Base-by-base conservation (phyloP, 257 asterid species). In the Gardenia jasminoides region DNA sequence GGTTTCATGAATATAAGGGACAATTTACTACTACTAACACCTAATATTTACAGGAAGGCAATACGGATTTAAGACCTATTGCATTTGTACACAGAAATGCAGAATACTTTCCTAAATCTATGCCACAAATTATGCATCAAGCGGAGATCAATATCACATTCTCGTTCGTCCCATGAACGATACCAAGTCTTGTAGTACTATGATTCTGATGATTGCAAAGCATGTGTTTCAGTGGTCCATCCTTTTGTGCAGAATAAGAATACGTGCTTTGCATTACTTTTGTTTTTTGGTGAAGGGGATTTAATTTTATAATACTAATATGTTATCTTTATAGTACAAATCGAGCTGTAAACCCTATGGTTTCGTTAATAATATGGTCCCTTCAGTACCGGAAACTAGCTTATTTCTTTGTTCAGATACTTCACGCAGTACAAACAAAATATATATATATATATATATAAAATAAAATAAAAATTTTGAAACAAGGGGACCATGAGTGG, bases 401-500 rank as follows among this genome's bases (percentile, higher is more conserved):
- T 43, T 75, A n/a, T 67, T 50, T 75, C 26, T 71, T 6, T 75
- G 48, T 61, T 47, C 30, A 43, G 28, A 74, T 31, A 56, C 54
- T 67, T 58, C 33, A 43, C 47, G 74, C 3, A 36, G 30, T 5
- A 67, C 43, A 10, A 9, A 84, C 28, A 41, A 80, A 61, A 76
- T 2, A 36, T 36, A 36, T 2, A n/a, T n/a, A n/a, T n/a, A n/a
- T n/a, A n/a, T n/a, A n/a, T n/a, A n/a, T n/a, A n/a, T n/a, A n/a
- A n/a, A n/a, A n/a, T n/a, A 36, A 36, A 36, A 16, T 48, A 66
- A 48, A n/a, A 52, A 4, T 68, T 48, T 78, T 11, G 56, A 76
- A 78, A 78, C 64, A 75, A 59, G 86, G 86, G 89, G 86, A 83
- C 91, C 93, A 86, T 84, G 71, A 50, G 44, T 68, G 70, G 43